Conservation (phyloP, 208 protist species). For the Trypanosoma brucei region DNA sequence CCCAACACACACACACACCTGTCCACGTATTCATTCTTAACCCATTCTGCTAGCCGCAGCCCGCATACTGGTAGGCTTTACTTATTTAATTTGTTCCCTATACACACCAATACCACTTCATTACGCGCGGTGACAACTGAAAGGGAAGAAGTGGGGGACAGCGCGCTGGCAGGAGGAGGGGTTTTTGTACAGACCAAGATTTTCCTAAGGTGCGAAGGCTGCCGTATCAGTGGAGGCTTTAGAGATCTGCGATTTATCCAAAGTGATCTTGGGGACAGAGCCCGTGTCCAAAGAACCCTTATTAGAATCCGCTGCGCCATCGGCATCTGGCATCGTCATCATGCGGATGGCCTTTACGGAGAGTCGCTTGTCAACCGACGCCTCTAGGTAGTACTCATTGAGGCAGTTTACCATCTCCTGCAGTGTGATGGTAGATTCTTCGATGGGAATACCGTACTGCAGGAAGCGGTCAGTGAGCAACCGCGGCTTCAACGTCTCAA, state of each 20-base stretch:
- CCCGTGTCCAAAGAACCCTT: too few relatives aligned
- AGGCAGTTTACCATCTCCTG: slow-evolving; percentile 85
- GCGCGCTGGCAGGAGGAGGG: too few relatives aligned
- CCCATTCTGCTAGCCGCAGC: too few relatives aligned
- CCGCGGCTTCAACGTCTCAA: slow-evolving; percentile 50
- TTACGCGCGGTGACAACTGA: too few relatives aligned
- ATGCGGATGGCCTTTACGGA: slow-evolving; percentile 36
- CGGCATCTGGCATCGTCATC: slow-evolving; percentile 32
- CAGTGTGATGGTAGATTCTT: slow-evolving; percentile 69
- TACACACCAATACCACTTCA: too few relatives aligned
- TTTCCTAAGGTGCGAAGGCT: neutral
- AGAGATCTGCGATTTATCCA: neutral
- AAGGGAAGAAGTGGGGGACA: too few relatives aligned
- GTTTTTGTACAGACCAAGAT: too few relatives aligned
- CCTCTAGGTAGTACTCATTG: slow-evolving; percentile 73
- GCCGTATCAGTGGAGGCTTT: neutral
- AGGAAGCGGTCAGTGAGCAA: slow-evolving; percentile 62
- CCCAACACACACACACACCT: too few relatives aligned
- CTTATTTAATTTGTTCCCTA: too few relatives aligned
- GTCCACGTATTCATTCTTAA: too few relatives aligned
- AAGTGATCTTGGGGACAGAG: neutral
- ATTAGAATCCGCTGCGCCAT: neutral
- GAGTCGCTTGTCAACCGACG: slow-evolving; percentile 42
- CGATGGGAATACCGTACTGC: slow-evolving; percentile 61
- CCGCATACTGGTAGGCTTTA: too few relatives aligned